phyloP scores from a whole-genome alignment of 2,329 filamentous ascomycete genomes.

The Monilinia aucupariae region DNA sequence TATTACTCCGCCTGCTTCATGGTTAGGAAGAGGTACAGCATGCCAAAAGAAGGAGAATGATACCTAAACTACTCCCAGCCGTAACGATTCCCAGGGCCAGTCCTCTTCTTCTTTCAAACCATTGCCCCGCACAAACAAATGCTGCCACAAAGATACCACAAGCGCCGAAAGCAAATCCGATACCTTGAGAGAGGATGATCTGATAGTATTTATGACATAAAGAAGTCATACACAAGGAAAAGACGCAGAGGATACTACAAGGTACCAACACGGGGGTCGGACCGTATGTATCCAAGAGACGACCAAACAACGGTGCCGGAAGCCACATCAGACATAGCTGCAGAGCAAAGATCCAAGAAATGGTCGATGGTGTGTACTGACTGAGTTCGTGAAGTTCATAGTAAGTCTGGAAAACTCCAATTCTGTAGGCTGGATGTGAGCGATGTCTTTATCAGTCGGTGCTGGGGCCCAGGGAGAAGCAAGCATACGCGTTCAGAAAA shows the following conservation, averaged over 20 bases:
- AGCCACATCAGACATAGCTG: conserved; percentile 18
- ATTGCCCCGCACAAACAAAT: conserved; percentile 40
- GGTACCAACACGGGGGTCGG: conserved; percentile 49
- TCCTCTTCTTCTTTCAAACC: conserved; percentile 43
- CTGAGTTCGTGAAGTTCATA: conserved; percentile 9
- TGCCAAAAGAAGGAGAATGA: conserved; percentile 40
- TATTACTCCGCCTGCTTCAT: conserved; percentile 31
- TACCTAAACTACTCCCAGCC: conserved; percentile 43
- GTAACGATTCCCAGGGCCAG: conserved; percentile 45
- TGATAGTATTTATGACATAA: conserved; percentile 51
- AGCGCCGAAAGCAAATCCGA: conserved; percentile 42
- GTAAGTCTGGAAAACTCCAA: conserved; percentile 17
- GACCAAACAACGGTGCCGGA: conserved; percentile 56
- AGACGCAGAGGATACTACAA: conserved; percentile 51
- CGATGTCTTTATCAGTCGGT: too few species aligned
- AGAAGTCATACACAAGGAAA: conserved; percentile 59
- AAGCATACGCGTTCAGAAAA: conserved; percentile 5
- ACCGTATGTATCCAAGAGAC: conserved; percentile 57
- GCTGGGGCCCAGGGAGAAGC: not conserved
- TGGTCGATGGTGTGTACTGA: conserved; percentile 6
- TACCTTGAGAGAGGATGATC: conserved; percentile 44
- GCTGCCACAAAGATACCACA: conserved; percentile 42
- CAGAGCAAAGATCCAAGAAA: conserved; percentile 14
- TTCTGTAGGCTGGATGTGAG: not conserved
- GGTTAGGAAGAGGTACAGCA: not conserved